Conservation (phyloP, 768 basidiomycete genomes). For the Amanita polypyramis region DNA sequence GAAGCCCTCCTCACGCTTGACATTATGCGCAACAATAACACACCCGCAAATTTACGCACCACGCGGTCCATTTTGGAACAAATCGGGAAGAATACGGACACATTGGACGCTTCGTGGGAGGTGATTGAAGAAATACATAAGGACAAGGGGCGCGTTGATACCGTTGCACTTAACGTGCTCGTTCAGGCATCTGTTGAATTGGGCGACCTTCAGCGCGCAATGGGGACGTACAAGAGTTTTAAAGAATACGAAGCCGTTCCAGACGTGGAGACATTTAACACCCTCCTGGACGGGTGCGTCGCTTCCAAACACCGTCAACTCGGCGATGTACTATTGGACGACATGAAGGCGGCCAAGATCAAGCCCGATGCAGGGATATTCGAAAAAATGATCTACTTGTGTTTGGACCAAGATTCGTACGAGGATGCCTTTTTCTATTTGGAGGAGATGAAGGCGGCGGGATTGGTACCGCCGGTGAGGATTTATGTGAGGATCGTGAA, state of each 20-base stretch:
- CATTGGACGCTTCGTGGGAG: slow-evolving; percentile 55
- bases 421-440: slow-evolving; percentile 86
- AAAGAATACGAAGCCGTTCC: slow-evolving; percentile 45
- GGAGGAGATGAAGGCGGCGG: slow-evolving; percentile 73
- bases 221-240: slow-evolving; percentile 65
- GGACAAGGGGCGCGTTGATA: slow-evolving; percentile 41
- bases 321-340: slow-evolving; percentile 54
- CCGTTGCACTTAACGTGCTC: slow-evolving; percentile 54
- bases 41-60: slow-evolving; percentile 41
- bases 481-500: slow-evolving; percentile 53
- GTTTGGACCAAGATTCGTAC: slow-evolving; percentile 60
- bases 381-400: slow-evolving; percentile 56
- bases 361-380: slow-evolving; percentile 52
- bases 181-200: slow-evolving; percentile 50
- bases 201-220: slow-evolving; percentile 63
- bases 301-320: slow-evolving; percentile 48
- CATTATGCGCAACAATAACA: slow-evolving; percentile 45
- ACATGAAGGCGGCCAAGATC: slow-evolving; percentile 51
- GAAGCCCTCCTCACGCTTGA: slow-evolving; percentile 53
- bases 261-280: slow-evolving; percentile 56
- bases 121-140: slow-evolving; percentile 50
- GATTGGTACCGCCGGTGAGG: slow-evolving; percentile 37
- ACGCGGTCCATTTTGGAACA: slow-evolving; percentile 40
- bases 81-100: slow-evolving; percentile 36
- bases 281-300: slow-evolving; percentile 58